Evolutionary conservation across 768 basidiomycete genomes (phyloP).

Genomic region (Lactarius deliciosus): DNA sequence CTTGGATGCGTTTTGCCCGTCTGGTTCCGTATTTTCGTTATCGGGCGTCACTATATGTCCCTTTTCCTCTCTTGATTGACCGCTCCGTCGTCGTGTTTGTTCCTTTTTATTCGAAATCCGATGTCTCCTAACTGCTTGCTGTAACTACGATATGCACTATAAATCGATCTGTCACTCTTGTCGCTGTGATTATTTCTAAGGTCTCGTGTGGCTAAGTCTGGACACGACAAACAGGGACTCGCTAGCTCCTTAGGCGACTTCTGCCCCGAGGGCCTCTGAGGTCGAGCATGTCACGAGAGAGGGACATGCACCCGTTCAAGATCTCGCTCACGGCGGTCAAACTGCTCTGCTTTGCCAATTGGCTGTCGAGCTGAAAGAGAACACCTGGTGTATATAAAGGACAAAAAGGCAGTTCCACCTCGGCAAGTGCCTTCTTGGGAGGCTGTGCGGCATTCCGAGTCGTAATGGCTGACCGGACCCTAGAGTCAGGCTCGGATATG

Average conservation of each 20-base stretch:
- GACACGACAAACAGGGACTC: too few relatives aligned
- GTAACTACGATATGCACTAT: slow-evolving; percentile 22
- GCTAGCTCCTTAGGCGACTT: too few relatives aligned
- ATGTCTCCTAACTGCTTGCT: slow-evolving; percentile 15
- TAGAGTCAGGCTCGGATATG: too few relatives aligned
- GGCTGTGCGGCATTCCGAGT: too few relatives aligned
- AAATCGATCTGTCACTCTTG: slow-evolving; percentile 8
- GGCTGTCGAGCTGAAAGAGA: slow-evolving; percentile 60
- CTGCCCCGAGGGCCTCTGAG: too few relatives aligned
- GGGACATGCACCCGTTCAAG: slow-evolving; percentile 90
- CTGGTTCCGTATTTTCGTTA: not conserved
- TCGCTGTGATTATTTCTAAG: not conserved
- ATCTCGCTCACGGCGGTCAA: slow-evolving; percentile 90
- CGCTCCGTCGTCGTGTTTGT: not conserved
- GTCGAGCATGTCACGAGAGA: not conserved
- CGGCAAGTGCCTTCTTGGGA: too few relatives aligned
- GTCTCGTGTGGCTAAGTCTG: too few relatives aligned
- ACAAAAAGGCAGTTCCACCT: too few relatives aligned
- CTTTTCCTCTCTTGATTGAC: slow-evolving; percentile 9
- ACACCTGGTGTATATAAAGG: too few relatives aligned
- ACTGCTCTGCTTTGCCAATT: slow-evolving; percentile 81
- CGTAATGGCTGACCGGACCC: too few relatives aligned
- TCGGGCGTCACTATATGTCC: not conserved
- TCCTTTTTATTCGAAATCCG: slow-evolving; percentile 5
- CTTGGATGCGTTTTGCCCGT: not conserved